Conservation (phyloP, 2,329 filamentous ascomycete genomes). For the Fusarium domesticum region DNA sequence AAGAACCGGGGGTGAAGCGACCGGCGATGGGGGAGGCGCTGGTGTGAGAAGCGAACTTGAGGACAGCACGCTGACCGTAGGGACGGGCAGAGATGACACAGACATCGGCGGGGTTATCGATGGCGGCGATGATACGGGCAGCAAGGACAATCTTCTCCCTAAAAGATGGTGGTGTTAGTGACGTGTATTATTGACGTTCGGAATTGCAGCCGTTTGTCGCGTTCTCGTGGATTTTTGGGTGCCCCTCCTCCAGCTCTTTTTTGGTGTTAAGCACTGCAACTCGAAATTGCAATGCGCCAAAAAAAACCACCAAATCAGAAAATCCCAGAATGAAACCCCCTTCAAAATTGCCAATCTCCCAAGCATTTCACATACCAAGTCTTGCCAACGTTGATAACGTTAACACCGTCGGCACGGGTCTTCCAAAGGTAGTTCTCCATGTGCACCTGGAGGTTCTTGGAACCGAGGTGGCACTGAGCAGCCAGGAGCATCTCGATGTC, state of each 20-base stretch:
- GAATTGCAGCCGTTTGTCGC: constrained; percentile 19
- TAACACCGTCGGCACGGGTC: constrained; percentile 97
- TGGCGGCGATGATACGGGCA: constrained; percentile 95
- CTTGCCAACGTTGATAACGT: constrained; percentile 99
- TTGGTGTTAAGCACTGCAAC: not conserved
- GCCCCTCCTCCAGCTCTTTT: constrained; percentile 20
- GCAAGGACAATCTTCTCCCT: constrained; percentile 99
- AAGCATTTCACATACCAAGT: constrained; percentile 70
- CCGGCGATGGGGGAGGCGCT: constrained; percentile 97
- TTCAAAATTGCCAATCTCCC: not conserved
- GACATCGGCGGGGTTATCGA: constrained; percentile 99
- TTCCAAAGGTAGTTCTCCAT: constrained; percentile 99
- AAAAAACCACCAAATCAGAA: not conserved
- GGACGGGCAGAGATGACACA: constrained; percentile 99
- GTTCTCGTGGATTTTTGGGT: constrained; percentile 17
- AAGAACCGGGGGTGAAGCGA: constrained; percentile 99
- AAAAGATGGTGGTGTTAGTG: constrained; percentile 20
- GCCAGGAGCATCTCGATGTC: constrained; percentile 99
- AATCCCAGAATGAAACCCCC: constrained; percentile 1
- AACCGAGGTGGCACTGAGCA: constrained; percentile 93
- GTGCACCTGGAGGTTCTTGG: constrained; percentile 99
- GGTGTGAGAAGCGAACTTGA: constrained; percentile 99
- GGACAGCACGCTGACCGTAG: constrained; percentile 98
- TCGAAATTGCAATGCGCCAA: not conserved
- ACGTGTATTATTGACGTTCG: constrained; percentile 3